Evolutionary conservation across 768 basidiomycete species (phyloP).

Genomic region (Tulasnella sp.): DNA sequence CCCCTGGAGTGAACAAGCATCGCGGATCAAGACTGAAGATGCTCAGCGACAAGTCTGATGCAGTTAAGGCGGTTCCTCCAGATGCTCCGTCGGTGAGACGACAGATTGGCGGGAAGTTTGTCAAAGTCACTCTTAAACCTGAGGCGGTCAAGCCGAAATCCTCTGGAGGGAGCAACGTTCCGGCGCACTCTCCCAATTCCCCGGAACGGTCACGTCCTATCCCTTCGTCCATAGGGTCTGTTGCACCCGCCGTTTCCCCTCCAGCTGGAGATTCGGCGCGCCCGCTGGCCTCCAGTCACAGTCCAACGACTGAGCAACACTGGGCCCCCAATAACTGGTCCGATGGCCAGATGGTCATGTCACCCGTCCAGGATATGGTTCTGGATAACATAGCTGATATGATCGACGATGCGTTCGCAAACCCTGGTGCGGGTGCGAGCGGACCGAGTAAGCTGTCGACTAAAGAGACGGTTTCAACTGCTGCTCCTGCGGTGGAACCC

Average conservation of each 20-base stretch:
- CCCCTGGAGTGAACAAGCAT: constrained; percentile 2
- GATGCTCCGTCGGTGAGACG: background rate
- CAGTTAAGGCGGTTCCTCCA: background rate
- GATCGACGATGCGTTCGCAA: background rate
- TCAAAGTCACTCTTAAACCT: background rate
- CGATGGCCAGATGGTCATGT: background rate
- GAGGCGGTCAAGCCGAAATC: background rate
- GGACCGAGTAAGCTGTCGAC: background rate
- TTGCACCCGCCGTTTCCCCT: background rate
- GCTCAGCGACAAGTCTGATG: background rate
- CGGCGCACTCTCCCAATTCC: background rate
- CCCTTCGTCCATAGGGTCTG: background rate
- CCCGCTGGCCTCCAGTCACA: background rate
- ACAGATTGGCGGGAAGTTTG: background rate
- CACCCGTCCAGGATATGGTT: background rate
- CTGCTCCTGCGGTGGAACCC: background rate
- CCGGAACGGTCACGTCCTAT: background rate
- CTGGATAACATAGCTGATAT: background rate
- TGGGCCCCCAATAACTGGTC: background rate
- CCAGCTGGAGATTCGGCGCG: background rate
- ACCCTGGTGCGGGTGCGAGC: background rate
- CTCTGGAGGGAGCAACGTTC: background rate
- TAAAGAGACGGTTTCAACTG: background rate
- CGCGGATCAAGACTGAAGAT: background rate
- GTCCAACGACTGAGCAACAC: background rate